Evolutionary conservation across 192 early-diverging fungal genomes (phyloP).

Genomic region (Mortierella antarctica): DNA sequence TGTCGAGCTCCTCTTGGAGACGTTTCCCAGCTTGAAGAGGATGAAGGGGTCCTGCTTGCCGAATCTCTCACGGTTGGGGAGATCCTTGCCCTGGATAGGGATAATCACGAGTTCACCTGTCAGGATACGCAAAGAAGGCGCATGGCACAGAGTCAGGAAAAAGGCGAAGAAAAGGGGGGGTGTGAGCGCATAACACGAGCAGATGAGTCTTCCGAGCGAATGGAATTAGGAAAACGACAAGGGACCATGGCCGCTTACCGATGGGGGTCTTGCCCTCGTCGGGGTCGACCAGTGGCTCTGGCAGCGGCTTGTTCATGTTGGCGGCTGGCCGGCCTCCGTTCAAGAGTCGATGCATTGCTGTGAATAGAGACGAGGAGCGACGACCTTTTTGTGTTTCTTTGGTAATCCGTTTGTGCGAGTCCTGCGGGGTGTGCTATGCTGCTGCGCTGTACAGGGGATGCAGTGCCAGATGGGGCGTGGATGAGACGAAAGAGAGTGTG

Average conservation of each 20-base stretch:
- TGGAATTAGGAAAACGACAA: not conserved
- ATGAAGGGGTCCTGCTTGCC: constrained; percentile 70
- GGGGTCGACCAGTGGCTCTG: constrained; percentile 49
- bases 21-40: constrained; percentile 61
- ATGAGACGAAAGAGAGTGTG: too few relatives aligned
- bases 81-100: constrained; percentile 50
- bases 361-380: not conserved
- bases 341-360: constrained; percentile 43
- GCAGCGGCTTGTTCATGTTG: constrained; percentile 48
- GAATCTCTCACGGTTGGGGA: constrained; percentile 49
- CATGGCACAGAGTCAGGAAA: not conserved
- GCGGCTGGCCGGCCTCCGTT: constrained; percentile 13
- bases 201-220: not conserved
- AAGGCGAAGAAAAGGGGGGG: not conserved
- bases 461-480: too few relatives aligned
- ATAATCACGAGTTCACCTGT: constrained; percentile 49
- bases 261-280: constrained; percentile 52
- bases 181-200: not conserved
- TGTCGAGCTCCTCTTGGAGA: constrained; percentile 59
- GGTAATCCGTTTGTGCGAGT: not conserved
- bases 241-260: constrained; percentile 21
- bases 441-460: too few relatives aligned
- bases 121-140: not conserved
- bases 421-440: too few relatives aligned
- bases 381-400: not conserved